Conservation (phyloP, 768 basidiomycete species). For the Suillus brevipes region DNA sequence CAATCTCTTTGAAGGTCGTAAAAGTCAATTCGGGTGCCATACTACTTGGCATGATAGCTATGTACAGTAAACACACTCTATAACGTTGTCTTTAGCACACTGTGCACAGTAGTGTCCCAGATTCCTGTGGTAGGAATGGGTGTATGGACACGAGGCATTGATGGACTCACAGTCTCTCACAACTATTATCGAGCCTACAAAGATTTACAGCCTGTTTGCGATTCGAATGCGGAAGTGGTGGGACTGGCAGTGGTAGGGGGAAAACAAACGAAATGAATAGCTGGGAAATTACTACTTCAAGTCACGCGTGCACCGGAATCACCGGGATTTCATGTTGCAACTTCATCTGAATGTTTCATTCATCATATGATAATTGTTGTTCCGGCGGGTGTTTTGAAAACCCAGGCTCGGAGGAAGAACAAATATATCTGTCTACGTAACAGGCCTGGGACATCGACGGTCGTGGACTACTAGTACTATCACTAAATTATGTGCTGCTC, state of each 20-base stretch:
- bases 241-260: background rate
- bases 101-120: background rate
- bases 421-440: too few relatives aligned
- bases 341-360: too few relatives aligned
- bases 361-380: too few relatives aligned
- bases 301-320: too few relatives aligned
- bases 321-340: too few relatives aligned
- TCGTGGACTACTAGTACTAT: background rate
- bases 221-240: background rate
- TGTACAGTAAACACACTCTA: background rate
- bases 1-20: slow-evolving; percentile 56
- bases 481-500: background rate
- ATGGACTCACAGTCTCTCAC: slow-evolving; percentile 1
- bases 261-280: background rate
- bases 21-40: slow-evolving; percentile 38
- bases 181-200: background rate
- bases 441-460: background rate
- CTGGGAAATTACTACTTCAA: background rate
- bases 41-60: slow-evolving; percentile 17
- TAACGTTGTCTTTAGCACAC: background rate
- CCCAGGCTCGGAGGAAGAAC: too few relatives aligned
- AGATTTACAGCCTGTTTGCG: background rate
- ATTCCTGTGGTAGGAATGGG: background rate
- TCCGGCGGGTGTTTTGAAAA: too few relatives aligned
- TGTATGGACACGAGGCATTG: background rate